Evolutionary conservation across 2,329 filamentous ascomycete genomes (phyloP), one percentile per base, ranked within the genome.

Genomic region (Arthrobotrys sphaeroides): DNA sequence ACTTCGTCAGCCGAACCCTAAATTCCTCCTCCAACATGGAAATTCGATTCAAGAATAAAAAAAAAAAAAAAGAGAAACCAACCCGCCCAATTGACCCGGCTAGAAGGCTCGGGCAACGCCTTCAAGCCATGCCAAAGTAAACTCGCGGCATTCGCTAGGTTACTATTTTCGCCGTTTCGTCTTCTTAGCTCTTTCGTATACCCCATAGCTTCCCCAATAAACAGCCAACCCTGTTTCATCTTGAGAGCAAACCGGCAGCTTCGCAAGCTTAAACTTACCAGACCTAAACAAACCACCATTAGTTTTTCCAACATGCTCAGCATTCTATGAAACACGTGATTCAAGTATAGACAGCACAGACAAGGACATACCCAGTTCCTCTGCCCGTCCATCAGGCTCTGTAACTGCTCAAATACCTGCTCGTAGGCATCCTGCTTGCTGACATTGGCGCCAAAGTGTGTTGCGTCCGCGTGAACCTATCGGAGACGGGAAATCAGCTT

Each of bases 51-150:
- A n/a, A n/a, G n/a, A n/a, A n/a, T n/a, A 38, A 1, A 24, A 6
- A 18, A 55, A 38, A 24, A 10, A 18, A 55, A n/a, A 2, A 33
- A 49, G 22, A 3, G 55, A 33, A 66, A 78, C 80, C 33, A 82
- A 89, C 88, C 89, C 49, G 90, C 89, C 92, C 92, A 95, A 82
- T 95, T 94, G 20, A 92, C 90, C 13, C 87, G 83, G 40, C 84
- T 87, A 60, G 88, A 90, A 0, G 91, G 90, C 0, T 84, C 82
- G 0, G 88, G 87, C 12, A 94, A 85, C 6, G 91, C 91, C 81
- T 91, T 90, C 81, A 90, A 91, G 2, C 90, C 90, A 80, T 95
- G 90, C 90, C 91, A 94, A 77, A 94, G 85, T 26, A 94, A 85
- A 2, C 91, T 89, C 5, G 92, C 89, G 2, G 89, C 84, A 81